Evolutionary conservation across 83 land plant genomes (phyloP).

Genomic region (Thuja plicata): DNA sequence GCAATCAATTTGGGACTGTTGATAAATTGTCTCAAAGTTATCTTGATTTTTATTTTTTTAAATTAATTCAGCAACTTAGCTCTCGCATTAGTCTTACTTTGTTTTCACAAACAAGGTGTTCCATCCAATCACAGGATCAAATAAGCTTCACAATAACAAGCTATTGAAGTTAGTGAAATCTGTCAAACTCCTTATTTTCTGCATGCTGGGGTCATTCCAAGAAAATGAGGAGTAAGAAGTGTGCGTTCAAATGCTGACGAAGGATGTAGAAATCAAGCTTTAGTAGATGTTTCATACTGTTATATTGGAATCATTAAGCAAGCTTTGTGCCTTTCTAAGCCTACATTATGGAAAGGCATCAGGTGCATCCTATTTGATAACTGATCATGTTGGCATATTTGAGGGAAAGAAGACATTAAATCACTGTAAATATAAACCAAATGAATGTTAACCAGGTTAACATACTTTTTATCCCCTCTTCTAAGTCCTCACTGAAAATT

Average conservation of each 20-base stretch:
- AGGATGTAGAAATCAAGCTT: neutral
- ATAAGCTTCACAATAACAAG: neutral
- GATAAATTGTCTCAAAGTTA: neutral
- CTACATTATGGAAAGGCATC: neutral
- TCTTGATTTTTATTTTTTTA: neutral
- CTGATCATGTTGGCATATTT: neutral
- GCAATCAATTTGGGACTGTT: neutral
- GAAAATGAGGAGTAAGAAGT: neutral
- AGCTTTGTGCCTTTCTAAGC: neutral
- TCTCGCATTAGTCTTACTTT: neutral
- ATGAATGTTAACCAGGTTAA: neutral
- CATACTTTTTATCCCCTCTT: neutral
- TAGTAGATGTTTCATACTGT: neutral
- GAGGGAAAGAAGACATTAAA: neutral
- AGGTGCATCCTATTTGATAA: neutral
- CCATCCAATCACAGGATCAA: neutral
- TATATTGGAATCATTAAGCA: neutral
- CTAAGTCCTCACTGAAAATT: neutral
- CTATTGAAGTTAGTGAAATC: neutral
- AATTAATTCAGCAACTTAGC: neutral
- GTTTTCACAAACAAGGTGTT: neutral
- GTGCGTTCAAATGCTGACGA: neutral
- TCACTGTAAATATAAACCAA: neutral
- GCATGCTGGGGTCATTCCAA: neutral
- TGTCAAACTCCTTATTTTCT: neutral